Evolutionary conservation across 2,329 filamentous ascomycete genomes (phyloP), one percentile per base, ranked within the genome.

Genomic region (Neopestalotiopsis clavispora): DNA sequence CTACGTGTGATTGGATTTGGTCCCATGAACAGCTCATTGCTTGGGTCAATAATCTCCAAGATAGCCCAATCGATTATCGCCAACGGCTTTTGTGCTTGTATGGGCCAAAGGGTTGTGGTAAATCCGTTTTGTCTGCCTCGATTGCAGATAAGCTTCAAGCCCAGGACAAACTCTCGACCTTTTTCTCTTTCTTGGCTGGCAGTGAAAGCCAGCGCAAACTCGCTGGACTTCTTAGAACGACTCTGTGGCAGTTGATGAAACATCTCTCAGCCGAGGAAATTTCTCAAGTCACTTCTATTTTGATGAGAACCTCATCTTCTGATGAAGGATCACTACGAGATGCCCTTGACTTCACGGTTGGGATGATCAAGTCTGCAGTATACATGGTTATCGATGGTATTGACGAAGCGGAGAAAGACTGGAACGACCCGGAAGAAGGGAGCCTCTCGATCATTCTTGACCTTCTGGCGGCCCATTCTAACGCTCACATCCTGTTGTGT

Each of bases 141-240:
- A 61, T 61, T 12, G 34, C 34, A 12, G 59, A 61, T n/a, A 14
- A 12, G 10, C n/a, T 61, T 20, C 30, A 13, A 30, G 32, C 30
- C 30, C 4, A 34, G 7, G 59, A 14, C 13, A 34, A 61, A 13
- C 23, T 61, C 40, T 34, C 30, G 4, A 40, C 34, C n/a, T 34
- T 61, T 14, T 61, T 61, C 32, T 61, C 59, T 1, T 61, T n/a
- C 0, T 61, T 32, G 59, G 59, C 59, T 17, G 32, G 34, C 13
- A 61, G 30, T 40, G 59, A 34, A 20, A 61, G 59, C 30, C 59
- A 61, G 59, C 30, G 59, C 30, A 61, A 61, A 20, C 20, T 61
- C 13, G 42, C 7, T 12, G 59, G n/a, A n/a, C 17, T 61, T 10
- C 17, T 61, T 4, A 30, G 20, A 13, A 42, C 59, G 5, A 20